Evolutionary conservation across 164 flowering plant species (phyloP), one percentile per base, ranked within the genome.

Genomic region (Sedum album): DNA sequence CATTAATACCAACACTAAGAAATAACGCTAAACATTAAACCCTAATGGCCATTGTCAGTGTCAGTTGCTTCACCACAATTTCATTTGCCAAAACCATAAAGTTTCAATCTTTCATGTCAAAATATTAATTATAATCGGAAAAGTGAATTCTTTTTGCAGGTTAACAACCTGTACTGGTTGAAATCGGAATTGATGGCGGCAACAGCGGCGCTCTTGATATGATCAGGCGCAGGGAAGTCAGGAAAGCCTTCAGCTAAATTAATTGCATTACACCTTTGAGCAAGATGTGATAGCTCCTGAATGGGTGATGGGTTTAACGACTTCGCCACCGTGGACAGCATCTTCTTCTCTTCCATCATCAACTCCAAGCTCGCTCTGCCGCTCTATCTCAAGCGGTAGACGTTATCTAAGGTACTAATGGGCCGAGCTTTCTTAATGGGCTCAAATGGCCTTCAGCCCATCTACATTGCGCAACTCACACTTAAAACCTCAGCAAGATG

Each of bases 191-290:
- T 69, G 44, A 91, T 89, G 77, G 97, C 96, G 23, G 87, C 78
- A 72, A 89, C 69, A 73, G 96, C 97, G 2, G 95, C 88, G 44
- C 68, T 31, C 75, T 89, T 91, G 68, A 89, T 49, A 46, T 62
- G 77, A 11, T 72, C 41, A 48, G 95, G 90, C 4, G 90, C 91
- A 4, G 93, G 88, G 71, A 91, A 89, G 68, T 91, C 91, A 0
- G 93, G 93, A 69, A 87, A 91, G 18, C 96, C 97, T 73, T 91
- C 95, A 31, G 93, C 95, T 49, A 91, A 86, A 70, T 91, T 91
- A 75, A 91, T 81, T 49, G 97, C 88, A 69, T 85, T 84, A 73
- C 82, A 79, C 60, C 82, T 68, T 70, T 87, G 86, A 31, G 97
- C 91, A 20, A 91, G 93, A 44, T 66, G 83, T 0, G 95, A 91